Conservation (phyloP, 2,329 filamentous ascomycete species). For the Torrubiella hemipterigena region DNA sequence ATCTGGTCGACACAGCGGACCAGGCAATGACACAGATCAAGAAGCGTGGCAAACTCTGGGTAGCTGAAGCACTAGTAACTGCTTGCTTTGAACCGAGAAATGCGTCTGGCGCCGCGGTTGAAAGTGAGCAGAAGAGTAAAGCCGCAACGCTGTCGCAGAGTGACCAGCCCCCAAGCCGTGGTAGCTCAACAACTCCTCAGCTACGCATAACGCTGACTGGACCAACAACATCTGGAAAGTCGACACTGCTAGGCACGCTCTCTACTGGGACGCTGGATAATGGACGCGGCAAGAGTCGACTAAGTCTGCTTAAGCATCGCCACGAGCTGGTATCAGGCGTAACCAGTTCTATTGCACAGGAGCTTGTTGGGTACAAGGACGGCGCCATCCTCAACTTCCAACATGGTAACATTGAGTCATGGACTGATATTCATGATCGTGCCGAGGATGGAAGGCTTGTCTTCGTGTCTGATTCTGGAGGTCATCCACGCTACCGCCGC, state of each 20-base stretch:
- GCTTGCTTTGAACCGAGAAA: conserved; percentile 52
- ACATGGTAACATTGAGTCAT: conserved; percentile 75
- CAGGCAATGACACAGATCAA: conserved; percentile 10
- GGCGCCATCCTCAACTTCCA: conserved; percentile 66
- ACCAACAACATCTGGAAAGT: conserved; percentile 85
- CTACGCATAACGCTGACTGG: conserved; percentile 80
- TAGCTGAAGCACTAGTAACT: conserved; percentile 81
- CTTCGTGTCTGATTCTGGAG: conserved; percentile 85
- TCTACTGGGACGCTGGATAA: conserved; percentile 86
- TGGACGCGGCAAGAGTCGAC: conserved; percentile 76
- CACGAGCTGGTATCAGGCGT: conserved; percentile 88
- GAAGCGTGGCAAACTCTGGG: conserved; percentile 54
- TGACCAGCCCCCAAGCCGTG: conserved; percentile 21
- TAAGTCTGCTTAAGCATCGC: conserved; percentile 81
- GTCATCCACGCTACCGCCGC: conserved; percentile 77
- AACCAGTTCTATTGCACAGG: conserved; percentile 89
- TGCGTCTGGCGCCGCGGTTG: no score
- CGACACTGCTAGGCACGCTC: conserved; percentile 75
- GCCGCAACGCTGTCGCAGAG: conserved; percentile 4
- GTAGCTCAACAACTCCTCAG: conserved; percentile 53
- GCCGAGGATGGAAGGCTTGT: conserved; percentile 65
- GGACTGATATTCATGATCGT: conserved; percentile 84
- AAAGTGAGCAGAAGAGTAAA: conserved; percentile 6
- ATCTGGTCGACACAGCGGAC: conserved; percentile 16
- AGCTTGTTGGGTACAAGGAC: conserved; percentile 72